phyloP scores from a whole-genome alignment of 1,284 basidiomycete genomes.

The Fomes fomentarius region DNA sequence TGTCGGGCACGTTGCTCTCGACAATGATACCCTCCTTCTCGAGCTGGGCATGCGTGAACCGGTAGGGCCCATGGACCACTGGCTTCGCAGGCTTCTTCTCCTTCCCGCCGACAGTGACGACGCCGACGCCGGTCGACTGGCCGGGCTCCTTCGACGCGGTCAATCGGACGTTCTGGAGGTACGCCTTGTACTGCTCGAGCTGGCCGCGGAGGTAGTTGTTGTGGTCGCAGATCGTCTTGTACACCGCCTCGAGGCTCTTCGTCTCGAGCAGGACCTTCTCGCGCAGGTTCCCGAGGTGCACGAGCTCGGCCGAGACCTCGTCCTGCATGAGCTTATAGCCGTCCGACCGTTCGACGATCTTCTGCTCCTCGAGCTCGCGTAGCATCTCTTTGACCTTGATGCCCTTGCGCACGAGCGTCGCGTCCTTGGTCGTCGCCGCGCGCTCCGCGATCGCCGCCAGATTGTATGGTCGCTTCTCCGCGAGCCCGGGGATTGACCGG shows the following conservation, averaged over 20 bases:
- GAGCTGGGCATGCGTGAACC: constrained; percentile 96
- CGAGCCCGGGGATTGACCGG: constrained; percentile 87
- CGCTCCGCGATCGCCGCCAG: constrained; percentile 90
- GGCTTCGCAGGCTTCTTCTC: constrained; percentile 91
- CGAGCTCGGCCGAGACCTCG: constrained; percentile 93
- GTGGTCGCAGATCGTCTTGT: constrained; percentile 99
- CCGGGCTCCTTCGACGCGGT: constrained; percentile 89
- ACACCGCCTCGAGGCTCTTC: constrained; percentile 91
- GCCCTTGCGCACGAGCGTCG: constrained; percentile 91
- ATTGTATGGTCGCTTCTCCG: constrained; percentile 88
- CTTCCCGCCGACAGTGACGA: constrained; percentile 95
- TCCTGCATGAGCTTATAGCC: constrained; percentile 96
- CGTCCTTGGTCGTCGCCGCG: constrained; percentile 97
- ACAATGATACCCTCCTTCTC: constrained; percentile 99
- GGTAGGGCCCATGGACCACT: constrained; percentile 91
- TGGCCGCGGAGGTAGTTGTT: constrained; percentile 97
- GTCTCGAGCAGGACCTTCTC: constrained; percentile 97
- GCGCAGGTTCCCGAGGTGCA: constrained; percentile 93
- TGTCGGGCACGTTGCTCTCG: constrained; percentile 98
- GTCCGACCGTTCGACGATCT: constrained; percentile 83
- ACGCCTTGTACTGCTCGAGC: constrained; percentile 99
- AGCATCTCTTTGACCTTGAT: constrained; percentile 99
- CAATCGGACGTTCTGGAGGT: constrained; percentile 95
- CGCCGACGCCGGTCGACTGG: constrained; percentile 85
- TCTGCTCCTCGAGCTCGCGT: constrained; percentile 91